A percentile compares a stretch with the other conserved stretches of the same genome.
Evolutionary conservation across 805 yeast genomes (phyloP).

Genomic region (Metschnikowia aberdeeniae): DNA sequence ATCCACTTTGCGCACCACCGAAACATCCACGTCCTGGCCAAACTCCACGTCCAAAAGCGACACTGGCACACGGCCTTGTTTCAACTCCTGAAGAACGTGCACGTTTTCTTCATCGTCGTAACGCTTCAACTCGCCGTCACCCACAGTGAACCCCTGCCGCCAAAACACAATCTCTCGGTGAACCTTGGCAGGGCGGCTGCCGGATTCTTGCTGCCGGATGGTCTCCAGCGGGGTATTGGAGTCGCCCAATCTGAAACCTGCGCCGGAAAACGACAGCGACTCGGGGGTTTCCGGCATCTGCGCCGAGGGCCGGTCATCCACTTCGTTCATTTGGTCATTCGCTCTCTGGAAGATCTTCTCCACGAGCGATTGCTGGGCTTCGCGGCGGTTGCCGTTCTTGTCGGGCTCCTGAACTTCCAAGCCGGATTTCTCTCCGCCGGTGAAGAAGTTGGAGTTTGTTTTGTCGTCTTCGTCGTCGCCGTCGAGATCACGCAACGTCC

Average conservation of each 20-base stretch:
- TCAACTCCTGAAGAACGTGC: conserved; percentile 70
- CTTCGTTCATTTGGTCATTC: conserved; percentile 41
- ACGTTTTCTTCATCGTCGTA: conserved; percentile 93
- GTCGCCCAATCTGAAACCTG: conserved; percentile 52
- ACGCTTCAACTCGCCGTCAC: conserved; percentile 79
- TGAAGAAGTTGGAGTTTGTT: conserved; percentile 52
- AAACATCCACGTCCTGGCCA: conserved; percentile 92
- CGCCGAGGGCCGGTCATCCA: conserved; percentile 35
- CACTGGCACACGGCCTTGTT: conserved; percentile 88
- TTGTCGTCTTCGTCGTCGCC: conserved; percentile 52
- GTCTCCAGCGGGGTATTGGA: conserved; percentile 35
- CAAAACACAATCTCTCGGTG: conserved; percentile 86
- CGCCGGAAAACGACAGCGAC: conserved; percentile 39
- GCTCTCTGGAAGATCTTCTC: conserved; percentile 68
- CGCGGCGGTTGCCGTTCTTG: conserved; percentile 33
- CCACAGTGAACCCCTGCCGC: conserved; percentile 95
- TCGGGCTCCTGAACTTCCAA: conserved; percentile 76
- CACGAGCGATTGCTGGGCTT: conserved; percentile 41
- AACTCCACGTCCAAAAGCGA: conserved; percentile 74
- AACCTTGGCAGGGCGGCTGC: conserved; percentile 44
- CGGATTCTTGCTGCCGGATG: conserved; percentile 26
- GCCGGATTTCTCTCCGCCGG: conserved; percentile 73
- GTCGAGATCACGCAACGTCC: conserved; percentile 40
- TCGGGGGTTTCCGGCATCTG: conserved; percentile 16
- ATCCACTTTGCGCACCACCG: conserved; percentile 73